phyloP scores from a whole-genome alignment of 768 basidiomycete species.

The Lactarius evosmus region DNA sequence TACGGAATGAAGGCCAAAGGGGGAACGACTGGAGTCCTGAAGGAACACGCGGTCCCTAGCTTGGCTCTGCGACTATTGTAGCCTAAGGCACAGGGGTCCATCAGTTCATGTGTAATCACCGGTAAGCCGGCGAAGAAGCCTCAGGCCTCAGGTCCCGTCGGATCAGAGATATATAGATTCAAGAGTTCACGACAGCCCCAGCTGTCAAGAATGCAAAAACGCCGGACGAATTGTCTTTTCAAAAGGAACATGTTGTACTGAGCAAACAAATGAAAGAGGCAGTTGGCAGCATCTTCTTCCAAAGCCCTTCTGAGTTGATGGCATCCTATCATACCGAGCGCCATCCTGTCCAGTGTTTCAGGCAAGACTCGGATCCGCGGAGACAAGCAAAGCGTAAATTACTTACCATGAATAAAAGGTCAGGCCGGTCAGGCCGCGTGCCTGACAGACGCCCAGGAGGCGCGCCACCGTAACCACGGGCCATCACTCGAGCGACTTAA shows the following conservation, averaged over 20 bases:
- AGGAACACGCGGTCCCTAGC: not conserved
- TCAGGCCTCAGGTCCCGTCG: not conserved
- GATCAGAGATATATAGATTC: not conserved
- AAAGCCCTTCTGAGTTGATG: not conserved
- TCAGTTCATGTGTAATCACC: no score
- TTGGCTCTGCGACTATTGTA: not conserved
- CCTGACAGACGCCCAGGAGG: not conserved
- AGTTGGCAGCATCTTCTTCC: not conserved
- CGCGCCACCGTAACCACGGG: not conserved
- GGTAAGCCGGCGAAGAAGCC: not conserved
- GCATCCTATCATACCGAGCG: not conserved
- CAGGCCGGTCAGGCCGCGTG: not conserved
- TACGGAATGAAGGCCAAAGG: no score
- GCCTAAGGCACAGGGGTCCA: no score
- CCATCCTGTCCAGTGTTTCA: not conserved
- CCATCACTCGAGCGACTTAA: not conserved
- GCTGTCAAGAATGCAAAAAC: no score
- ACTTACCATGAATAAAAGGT: not conserved
- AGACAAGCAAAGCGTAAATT: not conserved
- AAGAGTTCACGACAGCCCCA: not conserved
- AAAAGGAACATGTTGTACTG: not conserved
- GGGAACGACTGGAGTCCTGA: not conserved
- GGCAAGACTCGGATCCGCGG: not conserved
- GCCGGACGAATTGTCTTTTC: not conserved
- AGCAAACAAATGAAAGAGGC: no score